Evolutionary conservation across 768 basidiomycete species (phyloP), one percentile per base, ranked within the genome.

Genomic region (Mycena metata): DNA sequence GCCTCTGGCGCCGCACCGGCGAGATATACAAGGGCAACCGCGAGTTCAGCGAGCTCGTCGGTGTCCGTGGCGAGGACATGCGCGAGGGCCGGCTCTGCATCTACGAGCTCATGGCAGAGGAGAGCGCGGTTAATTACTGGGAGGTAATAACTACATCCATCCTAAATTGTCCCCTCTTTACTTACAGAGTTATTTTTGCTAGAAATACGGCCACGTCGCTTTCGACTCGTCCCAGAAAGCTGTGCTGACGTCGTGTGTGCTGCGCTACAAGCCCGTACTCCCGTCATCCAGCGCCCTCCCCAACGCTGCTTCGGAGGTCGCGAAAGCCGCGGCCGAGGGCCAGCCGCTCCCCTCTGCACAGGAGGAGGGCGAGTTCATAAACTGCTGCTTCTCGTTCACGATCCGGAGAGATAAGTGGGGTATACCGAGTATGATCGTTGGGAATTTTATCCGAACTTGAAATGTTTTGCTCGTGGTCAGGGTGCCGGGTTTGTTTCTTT

Each of bases 21-120:
- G 96, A 99, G 82, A 99, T 99, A 70, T 99, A 98, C 85, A 99
- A 99, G 79, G 96, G 93, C 49, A 99, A 99, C 77, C 88, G 95
- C 62, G 96, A 97, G 80, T 98, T 99, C 77, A 91, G 95, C 8
- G 94, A 95, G 74, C 83, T 99, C 10, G 88, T 98, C 36, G 91
- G 96, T 23, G 85, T 98, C 35, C 94, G 96, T 64, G 92, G 94
- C 43, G 89, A 89, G 67, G 91, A 93, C 88, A 86, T 97, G 81
- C 90, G 93, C n/a, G 95, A 96, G 66, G 97, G 97, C 4, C 91
- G 95, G 42, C 80, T 98, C 24, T 97, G 96, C 75, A 98, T 99
- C 64, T 99, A 98, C 80, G 97, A 99, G 78, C 87, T 99, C 54
- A 98, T 99, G 96, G 93, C 96, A 0, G 97, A 99, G 79, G 96